Base-by-base conservation (phyloP, 1,284 basidiomycete species). In the Kwoniella shivajii region DNA sequence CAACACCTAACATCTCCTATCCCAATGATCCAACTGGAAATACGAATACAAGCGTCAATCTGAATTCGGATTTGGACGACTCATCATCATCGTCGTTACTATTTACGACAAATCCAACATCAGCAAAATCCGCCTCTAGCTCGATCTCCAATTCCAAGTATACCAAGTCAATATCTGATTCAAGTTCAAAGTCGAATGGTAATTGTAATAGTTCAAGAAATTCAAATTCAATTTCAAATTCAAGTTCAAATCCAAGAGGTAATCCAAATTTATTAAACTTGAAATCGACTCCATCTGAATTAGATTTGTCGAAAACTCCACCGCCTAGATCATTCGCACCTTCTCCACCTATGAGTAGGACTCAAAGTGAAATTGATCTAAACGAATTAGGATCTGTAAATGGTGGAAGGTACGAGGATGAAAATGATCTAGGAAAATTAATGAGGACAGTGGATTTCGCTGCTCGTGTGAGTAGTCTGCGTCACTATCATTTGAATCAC, bases 401-500 rank as follows among this genome's bases (percentile, higher is more conserved):
- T 29, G 54, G 45, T 16, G 54, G 54, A 11, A 57, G 34, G 36
- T 50, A 47, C 16, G 36, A 27, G 24, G 58, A 45, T 24, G 65
- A 64, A 45, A 53, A 60, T 18, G 67, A 69, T 38, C 29, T 65
- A 47, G 60, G 61, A 27, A 50, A 69, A 2, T 57, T 78, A 31
- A 54, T 78, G 48, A 58, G 67, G 44, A 78, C 77, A 11, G 57
- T 75, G 2, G 73, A 76, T 54, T 78, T 78, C 60, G 75, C 77
- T 4, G 75, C 77, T 7, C 69, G 67, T 48, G 76, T 77, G 57
- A 65, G 75, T 67, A 4, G 13, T 10, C 18, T 6, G 13, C 37
- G n/a, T 3, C 14, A 39, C 33, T 5, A 30, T 43, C 22, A 27
- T 11, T 37, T 51, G 41, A 30, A 45, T 1, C 9, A 18, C 48